Conservation (phyloP, 2,329 filamentous ascomycete species). For the Cytospora chrysosperma region DNA sequence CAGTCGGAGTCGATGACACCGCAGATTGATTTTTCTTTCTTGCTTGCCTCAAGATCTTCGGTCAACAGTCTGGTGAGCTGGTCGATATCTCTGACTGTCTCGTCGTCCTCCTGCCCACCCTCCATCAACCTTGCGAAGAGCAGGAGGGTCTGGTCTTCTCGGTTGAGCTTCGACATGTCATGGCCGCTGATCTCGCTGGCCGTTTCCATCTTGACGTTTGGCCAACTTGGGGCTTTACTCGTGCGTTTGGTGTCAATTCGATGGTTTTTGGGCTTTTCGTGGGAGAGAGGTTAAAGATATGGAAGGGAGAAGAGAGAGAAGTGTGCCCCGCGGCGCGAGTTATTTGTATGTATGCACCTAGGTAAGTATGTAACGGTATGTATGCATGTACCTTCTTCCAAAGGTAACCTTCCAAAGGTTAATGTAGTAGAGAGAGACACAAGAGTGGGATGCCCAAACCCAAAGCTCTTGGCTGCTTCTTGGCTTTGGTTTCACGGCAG, state of each 20-base stretch:
- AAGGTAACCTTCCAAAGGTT: too few relatives aligned
- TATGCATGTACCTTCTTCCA: too few relatives aligned
- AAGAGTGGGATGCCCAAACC: background rate
- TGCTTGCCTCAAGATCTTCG: conserved; percentile 48
- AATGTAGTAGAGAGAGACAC: too few relatives aligned
- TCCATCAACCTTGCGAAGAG: conserved; percentile 89
- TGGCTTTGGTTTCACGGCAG: conserved; percentile 19
- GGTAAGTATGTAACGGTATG: too few relatives aligned
- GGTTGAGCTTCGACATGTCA: conserved; percentile 32
- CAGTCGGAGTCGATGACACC: conserved; percentile 69
- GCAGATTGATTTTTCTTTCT: conserved; percentile 52
- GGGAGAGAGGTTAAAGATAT: background rate
- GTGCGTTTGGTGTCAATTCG: too few relatives aligned
- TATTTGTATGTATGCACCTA: background rate
- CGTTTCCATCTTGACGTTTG: conserved; percentile 34
- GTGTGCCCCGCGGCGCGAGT: background rate
- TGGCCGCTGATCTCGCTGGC: conserved; percentile 35
- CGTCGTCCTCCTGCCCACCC: conserved; percentile 78
- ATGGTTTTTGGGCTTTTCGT: background rate
- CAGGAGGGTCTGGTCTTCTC: conserved; percentile 68
- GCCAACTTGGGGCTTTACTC: background rate
- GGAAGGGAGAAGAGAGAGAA: background rate
- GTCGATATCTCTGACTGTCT: conserved; percentile 61
- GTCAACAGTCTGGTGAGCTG: conserved; percentile 59
- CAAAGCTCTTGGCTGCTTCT: conserved; percentile 1